Evolutionary conservation across 2,329 filamentous ascomycete genomes (phyloP), one percentile per base, ranked within the genome.

Genomic region (Colletotrichum higginsianum): DNA sequence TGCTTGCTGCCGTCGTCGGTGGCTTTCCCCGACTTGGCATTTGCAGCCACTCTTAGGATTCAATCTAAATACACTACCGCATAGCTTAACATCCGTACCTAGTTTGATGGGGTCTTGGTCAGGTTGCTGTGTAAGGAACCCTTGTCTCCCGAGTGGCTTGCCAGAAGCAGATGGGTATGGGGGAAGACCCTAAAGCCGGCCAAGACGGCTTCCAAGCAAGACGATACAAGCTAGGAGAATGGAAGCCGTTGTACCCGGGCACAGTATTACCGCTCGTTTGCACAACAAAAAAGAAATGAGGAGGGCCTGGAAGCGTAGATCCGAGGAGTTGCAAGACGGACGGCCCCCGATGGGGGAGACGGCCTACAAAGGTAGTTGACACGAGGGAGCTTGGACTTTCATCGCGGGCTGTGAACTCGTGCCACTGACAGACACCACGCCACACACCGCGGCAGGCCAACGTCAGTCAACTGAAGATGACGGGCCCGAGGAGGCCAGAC

Each of bases 391-490:
- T 38, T 53, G 44, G 53, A 26, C 57, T 38, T 21, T 23, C 40
- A 42, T 26, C 18, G 23, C 26, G 18, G 23, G 57, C 13, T 11
- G 35, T 38, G 8, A 38, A 38, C 9, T 38, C 16, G 40, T 46
- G 57, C 57, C 56, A 58, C 53, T 11, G 16, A 8, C 38, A 42
- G 16, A 18, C 26, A 18, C 44, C 30, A 61, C 35, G 44, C 40
- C 9, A 52, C 64, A 50, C 35, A 42, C 40, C 6, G 52, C 64
- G 65, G 40, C 57, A 68, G 40, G 68, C 53, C 52, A 47, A 63
- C 52, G 58, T 62, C 68, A 68, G 58, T 67, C 68, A 68, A 68
- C 57, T 57, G 58, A 68, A 42, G 65, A 68, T 71, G 58, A 63
- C 52, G 68, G 8, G 68, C 42, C 68, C 44, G 65, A 49, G 30